Evolutionary conservation across 345 rosid species (phyloP).

Genomic region (Corchorus capsularis): DNA sequence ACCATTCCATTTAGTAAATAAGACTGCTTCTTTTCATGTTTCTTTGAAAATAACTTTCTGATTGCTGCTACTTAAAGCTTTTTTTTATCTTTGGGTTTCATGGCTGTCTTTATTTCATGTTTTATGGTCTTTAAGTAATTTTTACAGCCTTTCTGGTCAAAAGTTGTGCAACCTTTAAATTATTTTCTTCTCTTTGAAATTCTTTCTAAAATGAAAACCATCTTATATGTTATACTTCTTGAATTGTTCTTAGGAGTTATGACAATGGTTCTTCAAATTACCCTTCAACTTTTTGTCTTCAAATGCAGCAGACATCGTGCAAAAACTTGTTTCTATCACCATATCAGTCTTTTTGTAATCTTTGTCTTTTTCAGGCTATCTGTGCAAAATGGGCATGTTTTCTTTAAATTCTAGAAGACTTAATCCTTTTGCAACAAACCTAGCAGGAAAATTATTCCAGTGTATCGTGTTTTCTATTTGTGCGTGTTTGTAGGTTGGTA

Average conservation of each 20-base stretch:
- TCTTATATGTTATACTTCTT: background rate
- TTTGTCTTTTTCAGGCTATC: background rate
- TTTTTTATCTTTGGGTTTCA: background rate
- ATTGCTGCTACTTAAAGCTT: background rate
- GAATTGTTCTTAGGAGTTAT: background rate
- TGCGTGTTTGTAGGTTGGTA: background rate
- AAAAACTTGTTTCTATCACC: background rate
- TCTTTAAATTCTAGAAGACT: background rate
- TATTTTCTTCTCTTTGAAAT: background rate
- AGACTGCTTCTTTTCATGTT: conserved; percentile 8
- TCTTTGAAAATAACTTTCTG: conserved; percentile 1
- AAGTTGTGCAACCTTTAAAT: background rate
- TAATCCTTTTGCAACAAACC: background rate
- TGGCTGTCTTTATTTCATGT: background rate
- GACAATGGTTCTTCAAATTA: conserved; percentile 8
- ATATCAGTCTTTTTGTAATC: background rate
- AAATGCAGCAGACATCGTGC: conserved; percentile 1
- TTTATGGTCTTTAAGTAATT: background rate
- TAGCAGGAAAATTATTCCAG: conserved; percentile 1
- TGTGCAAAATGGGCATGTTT: background rate
- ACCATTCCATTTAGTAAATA: conserved; percentile 9
- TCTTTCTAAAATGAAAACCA: background rate
- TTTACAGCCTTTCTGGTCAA: background rate
- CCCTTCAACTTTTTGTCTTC: background rate
- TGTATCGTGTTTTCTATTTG: background rate